These are phyloP conservation scores for Wickerhamomyces subpelliculosus DNA, from an alignment of 805 yeast species.

Conservation along the genomic window DNA sequence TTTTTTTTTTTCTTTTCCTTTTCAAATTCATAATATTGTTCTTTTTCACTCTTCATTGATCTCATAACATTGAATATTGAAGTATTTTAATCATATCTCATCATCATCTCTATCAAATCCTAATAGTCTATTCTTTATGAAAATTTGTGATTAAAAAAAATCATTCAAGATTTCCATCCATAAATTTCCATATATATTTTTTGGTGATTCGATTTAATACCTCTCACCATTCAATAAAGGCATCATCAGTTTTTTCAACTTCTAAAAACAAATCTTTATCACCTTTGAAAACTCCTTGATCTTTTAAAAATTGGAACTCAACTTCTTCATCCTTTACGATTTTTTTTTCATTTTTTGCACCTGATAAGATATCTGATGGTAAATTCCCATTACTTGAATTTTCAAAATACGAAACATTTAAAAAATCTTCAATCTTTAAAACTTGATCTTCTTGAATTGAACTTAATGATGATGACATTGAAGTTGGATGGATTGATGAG, in stretches of 20 bases:
- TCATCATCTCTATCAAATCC: no score
- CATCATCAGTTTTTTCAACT: slow-evolving; percentile 1
- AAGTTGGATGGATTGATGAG: no score
- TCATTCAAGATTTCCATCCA: no score
- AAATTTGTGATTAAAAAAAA: no score
- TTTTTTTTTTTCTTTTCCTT: no score
- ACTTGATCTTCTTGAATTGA: slow-evolving; percentile 19
- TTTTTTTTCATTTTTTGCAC: slow-evolving; percentile 2
- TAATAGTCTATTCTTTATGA: no score
- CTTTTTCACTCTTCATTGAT: no score
- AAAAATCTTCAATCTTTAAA: slow-evolving; percentile 18
- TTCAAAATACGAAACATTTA: slow-evolving; percentile 19
- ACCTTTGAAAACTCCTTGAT: slow-evolving; percentile 8
- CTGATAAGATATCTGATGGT: slow-evolving; percentile 8
- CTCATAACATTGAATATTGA: no score
- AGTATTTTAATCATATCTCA: no score
- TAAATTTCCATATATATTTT: no score
- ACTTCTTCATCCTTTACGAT: slow-evolving; percentile 8
- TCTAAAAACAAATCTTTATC: slow-evolving; percentile 11
- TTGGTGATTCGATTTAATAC: no score
- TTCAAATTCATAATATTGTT: no score
- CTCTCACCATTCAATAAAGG: slow-evolving; percentile 12
- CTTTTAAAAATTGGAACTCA: slow-evolving; percentile 19
- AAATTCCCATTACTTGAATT: slow-evolving; percentile 4
- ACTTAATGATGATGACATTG: slow-evolving; percentile 10